Base-by-base conservation (phyloP, 495 filamentous ascomycete species). In the Annulohypoxylon nitens region DNA sequence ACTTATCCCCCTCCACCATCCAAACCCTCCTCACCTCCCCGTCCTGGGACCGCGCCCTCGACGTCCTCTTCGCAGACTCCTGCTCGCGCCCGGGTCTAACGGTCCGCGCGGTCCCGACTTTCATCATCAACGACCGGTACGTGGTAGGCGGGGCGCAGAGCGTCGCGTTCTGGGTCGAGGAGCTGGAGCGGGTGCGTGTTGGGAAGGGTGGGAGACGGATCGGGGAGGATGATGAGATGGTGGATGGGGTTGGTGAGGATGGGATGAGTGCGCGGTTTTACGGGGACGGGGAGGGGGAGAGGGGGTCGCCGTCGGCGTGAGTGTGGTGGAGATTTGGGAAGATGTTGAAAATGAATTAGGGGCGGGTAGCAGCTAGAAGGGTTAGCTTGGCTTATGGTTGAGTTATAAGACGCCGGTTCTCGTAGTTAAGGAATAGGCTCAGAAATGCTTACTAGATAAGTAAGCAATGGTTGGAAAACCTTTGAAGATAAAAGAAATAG, bases 31-130 rank as follows among this genome's bases (percentile, higher is more conserved):
- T 97, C 71, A 78, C 80, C 14, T 85, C 81, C 72, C 87, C 86
- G 45, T 84, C 81, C 45, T 76, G 76, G 67, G 64, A 61, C 26
- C 63, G 51, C 7, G 61, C 64, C 20, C 73, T 83, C 30, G 78
- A 79, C 37, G 69, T 11, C 20, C 64, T 75, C 23, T 65, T 67
- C 4, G 70, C 74, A 30, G 70, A 75, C 25, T 75, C 83, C 77
- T 77, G 74, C 88, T 92, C 80, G 88, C 89, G 39, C 70, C 59
- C 70, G 25, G 74, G 75, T 60, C 81, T 86, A 37, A 82, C 85
- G 45, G 88, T 97, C 39, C 85, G 79, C 51, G 94, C 92, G 0
- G 93, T 97, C 73, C 94, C 94, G 12, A 90, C 92, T 74, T 93
- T 92, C 71, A 88, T 88, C 14, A 81, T 95, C 18, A 89, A 94